Base-by-base conservation (phyloP, 2,329 filamentous ascomycete genomes). In the Paramyrothecium sp. region DNA sequence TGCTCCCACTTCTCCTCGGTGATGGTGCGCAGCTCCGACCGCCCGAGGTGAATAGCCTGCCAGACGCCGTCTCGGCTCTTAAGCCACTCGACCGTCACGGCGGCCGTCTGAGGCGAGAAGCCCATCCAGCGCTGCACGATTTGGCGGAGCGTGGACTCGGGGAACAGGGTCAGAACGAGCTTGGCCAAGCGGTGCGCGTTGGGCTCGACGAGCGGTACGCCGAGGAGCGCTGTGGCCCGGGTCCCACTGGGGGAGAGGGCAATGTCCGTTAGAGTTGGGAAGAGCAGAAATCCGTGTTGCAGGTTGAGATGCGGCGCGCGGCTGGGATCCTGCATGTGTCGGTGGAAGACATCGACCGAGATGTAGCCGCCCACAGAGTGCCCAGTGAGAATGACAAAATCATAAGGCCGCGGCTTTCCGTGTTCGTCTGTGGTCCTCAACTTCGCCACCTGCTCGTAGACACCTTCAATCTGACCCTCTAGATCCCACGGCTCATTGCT, bases 281-380 rank as follows among this genome's bases (percentile, higher is more conserved):
- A 92, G 19, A 93, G 78, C 56, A 92, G 77, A 47, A 92, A 78
- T 1, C 81, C 89, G 26, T 79, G 75, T 38, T 68, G 69, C 21
- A 86, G 73, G 12, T 67, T 69, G n/a, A 81, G 67, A 50, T 72
- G 67, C n/a, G 74, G 71, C 1, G 69, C 69, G 13, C 66, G 56
- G 13, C 62, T 58, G 0, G 69, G 66, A 44, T 73, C 63, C 41
- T 75, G 75, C 38, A 79, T 73, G 60, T 86, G 81, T 11, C 84
- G 77, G 59, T 86, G 77, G 51, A 90, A 82, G 30, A 90, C 73
- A 69, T 92, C 89, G 61, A 92, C 82, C 3, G 82, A 75, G 20
- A 93, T 88, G 68, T 90, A 93, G 11, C 85, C 77, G 22, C 90
- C 90, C 1, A 93, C 87, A 0, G 89, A 91, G 71, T 93, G 90